Base-by-base conservation (phyloP, 1,139 yeast species). In the Diutina sp. region DNA sequence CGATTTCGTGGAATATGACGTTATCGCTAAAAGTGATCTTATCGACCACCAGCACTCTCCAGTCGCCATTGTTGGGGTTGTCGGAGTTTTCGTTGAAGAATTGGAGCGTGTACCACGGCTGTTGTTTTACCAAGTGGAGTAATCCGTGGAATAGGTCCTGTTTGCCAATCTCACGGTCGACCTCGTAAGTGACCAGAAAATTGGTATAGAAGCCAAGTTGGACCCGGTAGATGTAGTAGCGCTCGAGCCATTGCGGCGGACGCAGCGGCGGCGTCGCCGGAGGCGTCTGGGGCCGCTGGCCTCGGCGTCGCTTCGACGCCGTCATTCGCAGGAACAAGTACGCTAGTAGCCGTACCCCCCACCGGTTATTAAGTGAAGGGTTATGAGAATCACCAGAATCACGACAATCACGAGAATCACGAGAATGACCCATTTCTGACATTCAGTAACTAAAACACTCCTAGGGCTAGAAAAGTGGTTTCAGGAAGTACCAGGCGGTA, bases 41-140 rank as follows among this genome's bases (percentile, higher is more conserved):
- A 32, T 50, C 53, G 16, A 50, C 53, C 53, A 50, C 53, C 53
- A 50, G 53, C 28, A 50, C 18, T 6, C 44, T n/a, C 53, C 53
- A 50, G 6, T 11, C 18, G n/a, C 44, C 53, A 16, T n/a, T 29
- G n/a, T 32, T 7, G 9, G 18, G 6, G 6, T 12, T 4, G 1
- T 38, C 18, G 12, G 35, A 7, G 21, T 9, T 14, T 6, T 44
- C 46, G 46, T 44, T 4, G n/a, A 9, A 50, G 28, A 50, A 50
- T 32, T 50, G 53, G 6, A 50, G 35, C 29, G 53, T 50, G 12
- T 32, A 50, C 53, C 53, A 50, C 9, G 32, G 44, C 16, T 30
- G n/a, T 14, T 32, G 32, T 8, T 32, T 30, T n/a, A 50, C 44
- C 44, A 50, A 32, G 12, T 18, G 16, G 29, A 50, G n/a, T 6